Evolutionary conservation across 495 filamentous ascomycete species (phyloP), one percentile per base, ranked within the genome.

Genomic region (Aspergillus sclerotiicarbonarius): DNA sequence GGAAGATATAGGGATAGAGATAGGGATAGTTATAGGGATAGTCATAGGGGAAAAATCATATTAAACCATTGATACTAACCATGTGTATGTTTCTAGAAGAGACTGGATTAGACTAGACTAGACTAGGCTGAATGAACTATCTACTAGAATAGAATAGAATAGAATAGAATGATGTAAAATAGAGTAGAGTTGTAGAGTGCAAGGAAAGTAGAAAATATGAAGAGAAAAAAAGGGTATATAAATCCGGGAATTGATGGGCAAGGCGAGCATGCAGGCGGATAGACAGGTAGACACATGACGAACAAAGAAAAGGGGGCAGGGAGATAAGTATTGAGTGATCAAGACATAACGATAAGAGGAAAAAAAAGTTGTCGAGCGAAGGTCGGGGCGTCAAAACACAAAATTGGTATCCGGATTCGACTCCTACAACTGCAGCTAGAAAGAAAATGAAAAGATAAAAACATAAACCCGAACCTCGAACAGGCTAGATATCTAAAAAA

Each of bases 361-460:
- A 37, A 21, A 39, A n/a, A n/a, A n/a, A 2, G 37, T 12, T 41
- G 37, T 1, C 5, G 13, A 41, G 5, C 10, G 13, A 41, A n/a
- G 37, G 10, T n/a, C n/a, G n/a, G n/a, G n/a, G 37, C 9, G n/a
- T 15, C 21, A 59, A 51, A 48, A 60, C 52, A 51, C 25, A 30
- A 16, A 39, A 30, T 33, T 60, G 58, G 58, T 60, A 60, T 60
- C 53, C 56, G 58, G 39, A 53, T 53, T 43, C 19, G 33, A 39
- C 35, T 53, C 19, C 33, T 52, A 56, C 58, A 47, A 43, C 47
- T 45, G 33, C 29, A 45, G 37, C 32, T 44, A 31, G 35, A 35
- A 25, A 35, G 13, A 39, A 47, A 46, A 31, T 33, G 13, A 32
- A 47, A 49, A 39, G 53, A 58, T 33, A 55, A 21, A 32, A 29